phyloP scores from a whole-genome alignment of 768 basidiomycete species.

The Suillus alpinus region DNA sequence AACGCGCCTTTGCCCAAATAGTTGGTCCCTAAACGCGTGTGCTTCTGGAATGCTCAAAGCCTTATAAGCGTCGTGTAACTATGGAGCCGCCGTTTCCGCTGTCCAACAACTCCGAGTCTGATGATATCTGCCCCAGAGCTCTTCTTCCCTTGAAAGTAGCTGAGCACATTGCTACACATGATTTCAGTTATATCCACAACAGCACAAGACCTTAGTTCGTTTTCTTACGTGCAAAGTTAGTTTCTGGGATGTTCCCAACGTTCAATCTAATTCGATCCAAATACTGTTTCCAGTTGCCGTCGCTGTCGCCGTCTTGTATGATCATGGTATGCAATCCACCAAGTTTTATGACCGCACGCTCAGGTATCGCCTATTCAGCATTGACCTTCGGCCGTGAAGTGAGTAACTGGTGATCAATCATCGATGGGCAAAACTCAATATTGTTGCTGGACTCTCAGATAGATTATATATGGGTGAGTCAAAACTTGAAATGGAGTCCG shows the following conservation, averaged over 20 bases:
- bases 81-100: neutral
- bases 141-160: neutral
- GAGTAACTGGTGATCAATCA: constrained; percentile 4
- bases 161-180: neutral
- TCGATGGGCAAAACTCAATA: neutral
- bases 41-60: neutral
- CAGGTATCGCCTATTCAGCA: constrained; percentile 10
- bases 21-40: neutral
- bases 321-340: constrained; percentile 19
- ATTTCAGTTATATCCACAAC: neutral
- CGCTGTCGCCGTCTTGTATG: constrained; percentile 25
- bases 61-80: neutral
- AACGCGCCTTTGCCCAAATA: neutral
- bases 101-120: neutral
- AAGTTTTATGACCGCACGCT: neutral
- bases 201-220: neutral
- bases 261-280: constrained; percentile 3
- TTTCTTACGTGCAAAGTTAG: constrained; percentile 22
- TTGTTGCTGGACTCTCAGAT: constrained; percentile 15
- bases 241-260: neutral
- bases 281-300: constrained; percentile 23
- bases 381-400: constrained; percentile 28
- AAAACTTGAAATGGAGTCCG: neutral
- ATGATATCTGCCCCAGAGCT: neutral
- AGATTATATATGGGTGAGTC: constrained; percentile 30